Evolutionary conservation across 2,329 filamentous ascomycete genomes (phyloP).

Genomic region (Colletotrichum shisoi): DNA sequence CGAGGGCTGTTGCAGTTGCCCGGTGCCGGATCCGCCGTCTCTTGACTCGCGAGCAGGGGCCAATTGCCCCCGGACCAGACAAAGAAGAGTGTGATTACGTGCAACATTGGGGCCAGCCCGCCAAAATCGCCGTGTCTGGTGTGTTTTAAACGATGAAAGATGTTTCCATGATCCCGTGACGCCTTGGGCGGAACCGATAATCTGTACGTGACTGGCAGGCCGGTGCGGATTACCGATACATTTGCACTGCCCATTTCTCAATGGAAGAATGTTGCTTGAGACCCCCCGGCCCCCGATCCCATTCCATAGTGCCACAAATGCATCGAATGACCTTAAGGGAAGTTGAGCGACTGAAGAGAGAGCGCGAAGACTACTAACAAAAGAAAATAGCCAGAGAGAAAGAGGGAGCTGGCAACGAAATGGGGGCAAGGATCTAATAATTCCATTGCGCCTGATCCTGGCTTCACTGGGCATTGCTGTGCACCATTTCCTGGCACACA

Average conservation of each 20-base stretch:
- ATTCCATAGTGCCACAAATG: conserved; percentile 16
- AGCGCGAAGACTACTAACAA: too few species aligned
- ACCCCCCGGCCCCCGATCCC: conserved; percentile 7
- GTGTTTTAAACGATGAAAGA: conserved; percentile 20
- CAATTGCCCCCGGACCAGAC: conserved; percentile 12
- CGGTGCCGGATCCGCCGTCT: conserved; percentile 37
- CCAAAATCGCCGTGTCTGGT: conserved; percentile 5
- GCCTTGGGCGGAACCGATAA: conserved; percentile 19
- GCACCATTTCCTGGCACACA: conserved; percentile 11
- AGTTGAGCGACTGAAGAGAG: not conserved
- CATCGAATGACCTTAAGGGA: not conserved
- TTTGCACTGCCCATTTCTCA: conserved; percentile 23
- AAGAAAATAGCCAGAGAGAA: too few species aligned
- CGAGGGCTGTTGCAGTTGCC: conserved; percentile 14
- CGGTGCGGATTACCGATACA: conserved; percentile 18
- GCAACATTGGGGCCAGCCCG: conserved; percentile 7
- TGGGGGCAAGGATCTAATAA: conserved; percentile 8
- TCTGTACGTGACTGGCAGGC: conserved; percentile 17
- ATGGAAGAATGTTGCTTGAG: conserved; percentile 31
- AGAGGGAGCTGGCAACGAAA: not conserved
- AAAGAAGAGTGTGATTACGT: conserved; percentile 26
- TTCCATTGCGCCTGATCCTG: conserved; percentile 21
- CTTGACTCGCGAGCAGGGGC: conserved; percentile 33
- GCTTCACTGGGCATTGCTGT: conserved; percentile 3
- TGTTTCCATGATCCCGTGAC: conserved; percentile 19